Evolutionary conservation across 1,284 basidiomycete genomes (phyloP), one percentile per base, ranked within the genome.

Genomic region (Wolfiporia cocos): DNA sequence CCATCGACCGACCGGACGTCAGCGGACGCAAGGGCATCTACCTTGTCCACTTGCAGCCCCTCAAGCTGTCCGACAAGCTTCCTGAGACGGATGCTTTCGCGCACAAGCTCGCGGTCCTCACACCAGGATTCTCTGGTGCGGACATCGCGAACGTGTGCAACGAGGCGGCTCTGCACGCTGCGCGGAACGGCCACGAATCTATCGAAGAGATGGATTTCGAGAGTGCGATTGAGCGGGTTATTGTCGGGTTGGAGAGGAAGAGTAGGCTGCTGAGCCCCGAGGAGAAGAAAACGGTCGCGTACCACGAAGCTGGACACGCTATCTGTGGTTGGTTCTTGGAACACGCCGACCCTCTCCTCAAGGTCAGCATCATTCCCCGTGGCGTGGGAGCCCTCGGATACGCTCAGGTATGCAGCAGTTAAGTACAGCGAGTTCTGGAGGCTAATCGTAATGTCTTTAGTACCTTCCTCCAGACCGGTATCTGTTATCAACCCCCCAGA

Each of bases 101-200:
- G 3, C 88, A 93, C 62, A 98, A 97, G 68, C 81, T 99, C 42
- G 90, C 89, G 4, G 91, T 97, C 19, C 80, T 98, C 36, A 98
- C 96, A 0, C 94, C 95, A 19, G 96, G 96, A 0, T 99, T 99
- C 71, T 95, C 92, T 19, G 96, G 96, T 56, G 95, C 95, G 3
- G 96, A 99, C 62, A 94, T 99, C 53, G 95, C 93, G 49, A 99
- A 99, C 58, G 95, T 99, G 11, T 96, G 92, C 63, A 99, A 99
- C 63, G 96, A 99, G 65, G 93, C 92, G 37, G 95, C 96, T 1
- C 71, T 99, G 24, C 91, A 96, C 49, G 95, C 95, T 14, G 96
- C 96, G 19, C 83, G 96, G 42, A 80, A 84, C 41, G 76, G 76
- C 5, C 83, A 87, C 14, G 88, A 94, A 34, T 76, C 66, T 26